Percentiles rank a stretch among this genome's conserved stretches.
phyloP scores from a whole-genome alignment of 768 basidiomycete genomes.

The Strobilomyces confusus region DNA sequence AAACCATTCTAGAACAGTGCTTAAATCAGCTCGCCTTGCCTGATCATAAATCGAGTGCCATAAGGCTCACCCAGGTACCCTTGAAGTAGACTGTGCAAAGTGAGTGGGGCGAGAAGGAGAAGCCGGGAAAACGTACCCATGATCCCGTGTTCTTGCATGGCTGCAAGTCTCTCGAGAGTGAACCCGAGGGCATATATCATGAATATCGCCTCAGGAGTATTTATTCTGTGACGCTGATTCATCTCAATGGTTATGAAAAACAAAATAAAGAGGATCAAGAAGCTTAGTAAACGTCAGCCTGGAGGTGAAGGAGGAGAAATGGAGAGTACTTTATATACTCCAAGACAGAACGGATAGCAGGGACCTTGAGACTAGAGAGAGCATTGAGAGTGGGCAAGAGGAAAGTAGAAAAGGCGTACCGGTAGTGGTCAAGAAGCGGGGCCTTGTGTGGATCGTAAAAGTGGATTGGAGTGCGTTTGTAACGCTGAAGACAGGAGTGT shows the following conservation, averaged over 20 bases:
- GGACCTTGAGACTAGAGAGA: conserved; percentile 74
- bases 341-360: conserved; percentile 83
- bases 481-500: conserved; percentile 54
- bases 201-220: conserved; percentile 65
- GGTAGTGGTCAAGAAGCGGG: conserved; percentile 91
- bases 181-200: conserved; percentile 82
- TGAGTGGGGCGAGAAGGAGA: conserved; percentile 2
- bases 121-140: conserved; percentile 47
- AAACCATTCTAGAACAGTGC: conserved; percentile 70
- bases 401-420: conserved; percentile 43
- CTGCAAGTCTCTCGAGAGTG: conserved; percentile 86
- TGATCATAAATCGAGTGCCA: conserved; percentile 8
- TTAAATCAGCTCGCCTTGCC: conserved; percentile 15
- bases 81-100: conserved; percentile 65
- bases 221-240: conserved; percentile 57
- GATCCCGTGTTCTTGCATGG: conserved; percentile 94
- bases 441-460: conserved; percentile 95
- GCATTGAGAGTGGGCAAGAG: neutral
- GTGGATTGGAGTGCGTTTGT: conserved; percentile 87
- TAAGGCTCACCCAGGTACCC: conserved; percentile 68
- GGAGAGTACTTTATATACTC: conserved; percentile 76
- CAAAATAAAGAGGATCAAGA: conserved; percentile 73
- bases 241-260: conserved; percentile 80
- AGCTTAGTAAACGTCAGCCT: conserved; percentile 37
- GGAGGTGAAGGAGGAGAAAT: neutral